These are phyloP conservation scores for Eucalyptus sideroxylon DNA, from an alignment of 345 rosid genomes.

Conservation along the genomic window DNA sequence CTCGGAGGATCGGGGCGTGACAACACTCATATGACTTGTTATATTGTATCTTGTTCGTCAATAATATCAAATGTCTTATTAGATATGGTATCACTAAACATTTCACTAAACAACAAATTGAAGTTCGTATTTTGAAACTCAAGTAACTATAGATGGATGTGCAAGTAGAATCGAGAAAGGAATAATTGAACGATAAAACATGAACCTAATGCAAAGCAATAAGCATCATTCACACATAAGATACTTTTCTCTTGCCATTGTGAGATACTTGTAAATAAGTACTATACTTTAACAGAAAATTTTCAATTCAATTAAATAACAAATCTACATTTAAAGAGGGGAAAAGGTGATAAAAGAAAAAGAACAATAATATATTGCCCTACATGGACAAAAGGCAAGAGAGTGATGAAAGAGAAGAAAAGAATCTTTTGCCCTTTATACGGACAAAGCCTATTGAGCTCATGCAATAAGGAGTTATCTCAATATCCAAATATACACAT, in stretches of 20 bases:
- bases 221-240: not conserved
- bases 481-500: not conserved
- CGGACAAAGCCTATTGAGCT: too few relatives aligned
- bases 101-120: not conserved
- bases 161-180: not conserved
- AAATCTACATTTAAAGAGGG: not conserved
- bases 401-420: too few relatives aligned
- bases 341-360: not conserved
- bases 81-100: not conserved
- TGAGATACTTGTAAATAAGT: not conserved
- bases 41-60: not conserved
- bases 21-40: not conserved
- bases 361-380: too few relatives aligned
- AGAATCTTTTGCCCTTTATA: not conserved
- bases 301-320: not conserved
- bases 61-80: not conserved
- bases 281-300: not conserved
- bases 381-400: too few relatives aligned
- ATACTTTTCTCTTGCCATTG: not conserved
- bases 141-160: not conserved
- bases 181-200: not conserved
- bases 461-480: not conserved
- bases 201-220: not conserved
- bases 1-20: too few relatives aligned
- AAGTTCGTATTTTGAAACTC: not conserved